These are phyloP conservation scores for Begonia peltatifolia DNA, from an alignment of 306 rosid species.

Conservation along the genomic window DNA sequence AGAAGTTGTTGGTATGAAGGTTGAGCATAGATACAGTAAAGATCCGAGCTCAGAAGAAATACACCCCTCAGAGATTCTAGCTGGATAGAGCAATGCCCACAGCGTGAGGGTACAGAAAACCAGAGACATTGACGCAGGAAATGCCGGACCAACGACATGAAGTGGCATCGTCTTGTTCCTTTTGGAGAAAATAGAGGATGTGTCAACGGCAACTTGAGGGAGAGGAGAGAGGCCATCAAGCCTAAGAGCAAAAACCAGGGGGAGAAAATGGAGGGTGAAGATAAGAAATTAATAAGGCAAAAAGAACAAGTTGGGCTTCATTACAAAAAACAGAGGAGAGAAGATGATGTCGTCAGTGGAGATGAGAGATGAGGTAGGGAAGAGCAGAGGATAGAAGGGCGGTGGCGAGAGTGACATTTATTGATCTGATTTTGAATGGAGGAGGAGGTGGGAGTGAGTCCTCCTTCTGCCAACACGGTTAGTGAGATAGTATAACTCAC, in stretches of 20 bases:
- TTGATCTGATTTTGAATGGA: no score
- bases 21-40: slow-evolving; percentile 66
- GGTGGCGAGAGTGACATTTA: no score
- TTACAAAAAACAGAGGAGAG: no score
- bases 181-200: slow-evolving; percentile 35
- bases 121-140: slow-evolving; percentile 59
- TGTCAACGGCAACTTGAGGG: slow-evolving; percentile 82
- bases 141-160: slow-evolving; percentile 86
- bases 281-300: no score
- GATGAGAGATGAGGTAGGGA: no score
- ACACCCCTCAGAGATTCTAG: slow-evolving; percentile 61
- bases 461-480: no score
- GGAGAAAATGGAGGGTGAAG: no score
- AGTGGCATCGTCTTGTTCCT: slow-evolving; percentile 57
- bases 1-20: slow-evolving; percentile 57
- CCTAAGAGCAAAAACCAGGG: slow-evolving; percentile 27
- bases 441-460: no score
- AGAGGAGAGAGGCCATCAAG: slow-evolving; percentile 82
- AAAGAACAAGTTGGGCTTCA: no score
- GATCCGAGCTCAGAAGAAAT: slow-evolving; percentile 87
- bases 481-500: no score
- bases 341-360: no score
- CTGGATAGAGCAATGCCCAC: slow-evolving; percentile 64
- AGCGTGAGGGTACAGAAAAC: slow-evolving; percentile 46
- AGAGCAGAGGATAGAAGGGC: no score